Percentiles rank a stretch among this genome's conserved stretches.
Conservation (phyloP, 495 filamentous ascomycete species). For the Podospora pseudocomata region DNA sequence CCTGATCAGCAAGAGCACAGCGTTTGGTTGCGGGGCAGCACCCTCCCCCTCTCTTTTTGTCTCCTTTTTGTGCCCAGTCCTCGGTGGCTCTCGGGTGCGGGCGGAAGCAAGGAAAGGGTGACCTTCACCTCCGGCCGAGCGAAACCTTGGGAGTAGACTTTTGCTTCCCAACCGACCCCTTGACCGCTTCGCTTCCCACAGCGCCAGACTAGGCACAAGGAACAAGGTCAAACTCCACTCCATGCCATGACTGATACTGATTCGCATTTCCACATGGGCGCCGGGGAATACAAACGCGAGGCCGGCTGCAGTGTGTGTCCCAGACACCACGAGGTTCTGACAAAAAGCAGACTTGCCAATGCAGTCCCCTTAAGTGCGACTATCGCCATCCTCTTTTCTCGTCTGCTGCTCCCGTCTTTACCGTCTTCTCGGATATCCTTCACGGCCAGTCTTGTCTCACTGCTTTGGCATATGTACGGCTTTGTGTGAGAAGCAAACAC, state of each 20-base stretch:
- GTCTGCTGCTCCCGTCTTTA: not conserved
- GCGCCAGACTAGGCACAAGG: not conserved
- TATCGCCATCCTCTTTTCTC: conserved; percentile 18
- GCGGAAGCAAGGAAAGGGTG: not conserved
- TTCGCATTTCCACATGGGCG: conserved; percentile 22
- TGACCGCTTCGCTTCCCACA: not conserved
- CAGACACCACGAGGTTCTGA: conserved; percentile 31
- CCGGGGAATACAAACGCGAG: conserved; percentile 33
- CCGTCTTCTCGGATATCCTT: conserved; percentile 7
- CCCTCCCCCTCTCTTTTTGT: not conserved
- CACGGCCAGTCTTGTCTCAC: conserved; percentile 31
- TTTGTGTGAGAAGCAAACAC: conserved; percentile 24
- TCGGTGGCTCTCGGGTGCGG: not conserved
- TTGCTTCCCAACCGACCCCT: conserved; percentile 3
- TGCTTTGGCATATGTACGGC: conserved; percentile 23
- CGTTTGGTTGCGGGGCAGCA: conserved; percentile 4
- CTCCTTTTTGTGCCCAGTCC: not conserved
- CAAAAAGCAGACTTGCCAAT: conserved; percentile 13
- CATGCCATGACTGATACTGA: conserved; percentile 11
- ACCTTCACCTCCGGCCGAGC: not conserved
- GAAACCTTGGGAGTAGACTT: not conserved
- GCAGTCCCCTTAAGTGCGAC: conserved; percentile 31
- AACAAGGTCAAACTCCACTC: not conserved
- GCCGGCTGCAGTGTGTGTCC: conserved; percentile 29
- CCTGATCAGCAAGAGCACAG: conserved; percentile 14